Evolutionary conservation across 768 basidiomycete species (phyloP), one percentile per base, ranked within the genome.

Genomic region (Phaffia australis): DNA sequence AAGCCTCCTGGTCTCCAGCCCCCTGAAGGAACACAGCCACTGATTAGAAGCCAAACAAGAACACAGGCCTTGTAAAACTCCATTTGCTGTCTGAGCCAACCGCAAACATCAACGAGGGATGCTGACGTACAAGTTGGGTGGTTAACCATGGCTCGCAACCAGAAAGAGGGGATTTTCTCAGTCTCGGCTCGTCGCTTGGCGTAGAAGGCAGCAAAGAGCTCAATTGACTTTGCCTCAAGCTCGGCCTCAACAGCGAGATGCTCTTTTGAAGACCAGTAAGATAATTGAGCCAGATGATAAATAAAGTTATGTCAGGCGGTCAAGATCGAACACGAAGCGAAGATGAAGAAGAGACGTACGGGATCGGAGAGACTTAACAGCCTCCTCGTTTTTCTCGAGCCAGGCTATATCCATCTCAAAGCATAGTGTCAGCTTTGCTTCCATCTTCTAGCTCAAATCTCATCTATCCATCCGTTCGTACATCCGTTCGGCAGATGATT

Each of bases 81-180:
- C 19, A 29, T 59, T 29, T 49, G 5, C 56, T 16, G 3, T 21
- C 46, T 29, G 1, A 5, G 5, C 23, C 30, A 30, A 29, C n/a
- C 7, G 15, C 29, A 16, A 25, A 15, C 5, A 50, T 29, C 55
- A 29, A 32, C 16, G 32, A 16, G n/a, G 50, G 1, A 19, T 9
- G 23, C 18, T 19, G 14, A 66, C 65, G 48, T 30, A 62, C 65
- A 21, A 9, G 25, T 27, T 19, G 60, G 15, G 57, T 59, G 50
- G 59, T 66, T 66, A 50, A 66, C 23, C 54, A 66, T 42, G 9
- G 51, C 59, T 18, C 46, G 30, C 49, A 62, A 48, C 66, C 66
- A 68, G 62, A 68, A 68, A 46, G 25, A 25, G 19, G 66, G 66
- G 62, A 68, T 68, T 57, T 68, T 68, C 21, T 55, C 46, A 29